Evolutionary conservation across 2,329 filamentous ascomycete genomes (phyloP), one percentile per base, ranked within the genome.

Genomic region (Coniochaeta prunicola): DNA sequence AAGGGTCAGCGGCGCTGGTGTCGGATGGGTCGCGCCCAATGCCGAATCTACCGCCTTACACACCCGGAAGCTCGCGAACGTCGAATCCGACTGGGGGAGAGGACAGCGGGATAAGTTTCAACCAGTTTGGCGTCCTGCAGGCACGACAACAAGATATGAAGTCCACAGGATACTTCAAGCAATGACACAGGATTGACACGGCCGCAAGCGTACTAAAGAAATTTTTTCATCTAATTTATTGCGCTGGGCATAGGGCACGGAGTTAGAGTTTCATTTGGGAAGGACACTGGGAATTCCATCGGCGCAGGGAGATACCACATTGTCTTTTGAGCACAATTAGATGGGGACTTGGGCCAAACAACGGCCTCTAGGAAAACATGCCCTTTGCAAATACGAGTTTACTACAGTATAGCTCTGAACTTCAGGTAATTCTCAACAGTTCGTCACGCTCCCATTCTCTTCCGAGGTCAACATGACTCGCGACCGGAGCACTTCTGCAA

Each of bases 141-240:
- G 71, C 71, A 31, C 64, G 71, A 36, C 71, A 71, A 48, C 71
- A 74, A 62, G 64, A 69, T 17, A 70, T 71, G 66, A 73, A 73
- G 58, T 68, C 71, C 53, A 60, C 56, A 3, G 68, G 68, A 31
- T 50, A 50, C 45, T 50, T 50, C 24, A 50, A 50, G 45, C 45
- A 50, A 50, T 50, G 45, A 50, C 45, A 21, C 21, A 3, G 5
- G 3, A 5, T 50, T 6, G 15, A 21, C 17, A 38, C 9, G 10
- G 36, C 10, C 36, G 2, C 10, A 3, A n/a, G 5, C 36, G 36
- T 15, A n/a, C 9, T n/a, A n/a, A 4, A 17, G 36, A 4, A 17
- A 3, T 38, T 38, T 38, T 15, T 4, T 50, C 24, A 13, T 17
- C n/a, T 40, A 5, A 34, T n/a, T 40, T 40, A 40, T n/a, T n/a